Conservation (phyloP, 2,329 filamentous ascomycete species). For the Hymenoscyphus infarciens region DNA sequence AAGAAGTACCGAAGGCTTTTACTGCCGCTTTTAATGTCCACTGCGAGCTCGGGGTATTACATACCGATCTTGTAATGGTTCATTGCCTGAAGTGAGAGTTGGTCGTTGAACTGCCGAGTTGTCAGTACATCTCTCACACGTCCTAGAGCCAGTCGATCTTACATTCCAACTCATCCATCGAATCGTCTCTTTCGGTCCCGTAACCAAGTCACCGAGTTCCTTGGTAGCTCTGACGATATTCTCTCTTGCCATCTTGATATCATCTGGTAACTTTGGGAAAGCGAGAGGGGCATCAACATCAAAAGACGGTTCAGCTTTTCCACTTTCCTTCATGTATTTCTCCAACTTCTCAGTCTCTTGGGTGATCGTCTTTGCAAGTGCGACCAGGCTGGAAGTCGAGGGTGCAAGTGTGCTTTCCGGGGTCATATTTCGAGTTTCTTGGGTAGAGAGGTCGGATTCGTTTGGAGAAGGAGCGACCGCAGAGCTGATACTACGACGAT, state of each 20-base stretch:
- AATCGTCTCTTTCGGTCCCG: conserved; percentile 49
- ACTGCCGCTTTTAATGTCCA: too few relatives aligned
- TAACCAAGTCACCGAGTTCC: conserved; percentile 46
- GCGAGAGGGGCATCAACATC: conserved; percentile 43
- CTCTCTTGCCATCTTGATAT: conserved; percentile 44
- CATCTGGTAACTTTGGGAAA: conserved; percentile 46
- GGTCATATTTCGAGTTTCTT: background rate
- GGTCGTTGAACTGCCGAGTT: conserved; percentile 44
- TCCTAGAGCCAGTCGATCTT: conserved; percentile 27
- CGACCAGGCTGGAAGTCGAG: conserved; percentile 39
- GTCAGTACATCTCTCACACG: conserved; percentile 15
- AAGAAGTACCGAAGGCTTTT: too few relatives aligned
- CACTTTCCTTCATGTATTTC: conserved; percentile 43
- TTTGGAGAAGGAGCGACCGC: too few relatives aligned
- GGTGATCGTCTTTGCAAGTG: conserved; percentile 47
- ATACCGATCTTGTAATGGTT: conserved; percentile 50
- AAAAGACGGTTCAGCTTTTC: conserved; percentile 43
- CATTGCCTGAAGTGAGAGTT: conserved; percentile 48
- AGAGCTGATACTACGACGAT: background rate
- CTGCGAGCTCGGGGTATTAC: conserved; percentile 4
- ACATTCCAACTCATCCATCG: conserved; percentile 52
- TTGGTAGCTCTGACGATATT: conserved; percentile 48
- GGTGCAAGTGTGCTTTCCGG: background rate
- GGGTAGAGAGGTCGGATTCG: background rate
- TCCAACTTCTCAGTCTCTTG: conserved; percentile 49